These are phyloP conservation scores for Iris pallida DNA, from an alignment of 116 monocot species.

Conservation along the genomic window DNA sequence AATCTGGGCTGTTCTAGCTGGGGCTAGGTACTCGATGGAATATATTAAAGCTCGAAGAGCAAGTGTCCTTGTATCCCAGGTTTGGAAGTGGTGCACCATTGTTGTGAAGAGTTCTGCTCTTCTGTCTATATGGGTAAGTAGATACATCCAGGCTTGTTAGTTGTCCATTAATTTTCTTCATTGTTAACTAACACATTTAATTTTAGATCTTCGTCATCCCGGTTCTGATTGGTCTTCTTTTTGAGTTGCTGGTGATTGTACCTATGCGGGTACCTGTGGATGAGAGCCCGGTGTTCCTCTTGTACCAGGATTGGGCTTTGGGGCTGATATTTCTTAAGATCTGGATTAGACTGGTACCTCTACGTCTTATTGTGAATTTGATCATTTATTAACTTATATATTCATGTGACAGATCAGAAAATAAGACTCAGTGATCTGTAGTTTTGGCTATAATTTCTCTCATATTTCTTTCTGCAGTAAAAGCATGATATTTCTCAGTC, in stretches of 20 bases:
- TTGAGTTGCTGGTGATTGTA: constrained; percentile 86
- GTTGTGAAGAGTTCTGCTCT: constrained; percentile 78
- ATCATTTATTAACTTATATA: no score
- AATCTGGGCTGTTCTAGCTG: constrained; percentile 73
- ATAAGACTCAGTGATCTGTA: neutral
- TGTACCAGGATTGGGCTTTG: constrained; percentile 98
- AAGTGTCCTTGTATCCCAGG: constrained; percentile 47
- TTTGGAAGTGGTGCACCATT: constrained; percentile 80
- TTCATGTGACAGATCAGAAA: no score
- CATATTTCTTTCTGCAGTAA: no score
- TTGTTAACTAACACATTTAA: neutral
- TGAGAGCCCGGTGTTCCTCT: constrained; percentile 89
- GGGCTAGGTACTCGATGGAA: constrained; percentile 59
- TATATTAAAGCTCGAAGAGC: constrained; percentile 56
- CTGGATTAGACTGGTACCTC: constrained; percentile 85
- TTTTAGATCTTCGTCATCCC: constrained; percentile 83
- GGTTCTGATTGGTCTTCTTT: constrained; percentile 90
- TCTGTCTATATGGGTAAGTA: constrained; percentile 84
- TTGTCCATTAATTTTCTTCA: neutral
- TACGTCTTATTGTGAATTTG: neutral
- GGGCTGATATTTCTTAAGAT: constrained; percentile 92
- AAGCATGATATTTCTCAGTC: no score
- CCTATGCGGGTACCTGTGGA: constrained; percentile 95
- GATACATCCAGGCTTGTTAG: neutral
- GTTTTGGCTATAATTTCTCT: neutral